Conservation (phyloP, 2,329 filamentous ascomycete species). For the Acrocalymma vagum region DNA sequence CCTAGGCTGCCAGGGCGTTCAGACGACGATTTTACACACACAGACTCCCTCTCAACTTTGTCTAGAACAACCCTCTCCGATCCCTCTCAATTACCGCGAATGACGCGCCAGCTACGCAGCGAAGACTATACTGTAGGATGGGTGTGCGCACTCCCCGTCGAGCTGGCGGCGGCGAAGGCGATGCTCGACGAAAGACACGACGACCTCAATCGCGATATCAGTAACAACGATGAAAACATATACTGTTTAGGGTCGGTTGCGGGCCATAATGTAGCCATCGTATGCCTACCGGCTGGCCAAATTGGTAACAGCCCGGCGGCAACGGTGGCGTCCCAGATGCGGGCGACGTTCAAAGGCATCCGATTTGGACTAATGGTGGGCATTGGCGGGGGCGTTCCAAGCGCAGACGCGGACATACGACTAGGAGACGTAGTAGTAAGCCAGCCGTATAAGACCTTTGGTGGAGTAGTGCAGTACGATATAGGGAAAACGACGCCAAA, state of each 20-base stretch:
- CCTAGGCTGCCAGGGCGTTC: too few relatives aligned
- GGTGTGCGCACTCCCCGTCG: constrained; percentile 21
- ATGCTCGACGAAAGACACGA: constrained; percentile 22
- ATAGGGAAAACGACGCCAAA: constrained; percentile 19
- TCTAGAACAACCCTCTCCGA: too few relatives aligned
- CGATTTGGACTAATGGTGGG: constrained; percentile 55
- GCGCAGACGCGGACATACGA: constrained; percentile 23
- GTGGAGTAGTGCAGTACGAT: constrained; percentile 33
- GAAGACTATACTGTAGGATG: constrained; percentile 23
- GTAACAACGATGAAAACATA: constrained; percentile 32
- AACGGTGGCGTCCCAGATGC: constrained; percentile 39
- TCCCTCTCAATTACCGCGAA: constrained; percentile 2
- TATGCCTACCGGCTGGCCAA: constrained; percentile 23
- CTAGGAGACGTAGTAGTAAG: constrained; percentile 37
- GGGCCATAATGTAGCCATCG: constrained; percentile 41
- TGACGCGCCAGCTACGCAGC: constrained; percentile 11
- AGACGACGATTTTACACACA: too few relatives aligned
- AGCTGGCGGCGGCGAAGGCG: constrained; percentile 16
- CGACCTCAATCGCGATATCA: constrained; percentile 23
- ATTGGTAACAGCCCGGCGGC: constrained; percentile 46
- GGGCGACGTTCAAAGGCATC: constrained; percentile 40
- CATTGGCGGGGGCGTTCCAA: constrained; percentile 47
- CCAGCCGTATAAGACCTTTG: constrained; percentile 11
- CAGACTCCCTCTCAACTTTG: too few relatives aligned
- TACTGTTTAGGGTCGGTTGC: constrained; percentile 30